Conservation (phyloP, 768 basidiomycete genomes). For the Gloeophyllum trabeum region DNA sequence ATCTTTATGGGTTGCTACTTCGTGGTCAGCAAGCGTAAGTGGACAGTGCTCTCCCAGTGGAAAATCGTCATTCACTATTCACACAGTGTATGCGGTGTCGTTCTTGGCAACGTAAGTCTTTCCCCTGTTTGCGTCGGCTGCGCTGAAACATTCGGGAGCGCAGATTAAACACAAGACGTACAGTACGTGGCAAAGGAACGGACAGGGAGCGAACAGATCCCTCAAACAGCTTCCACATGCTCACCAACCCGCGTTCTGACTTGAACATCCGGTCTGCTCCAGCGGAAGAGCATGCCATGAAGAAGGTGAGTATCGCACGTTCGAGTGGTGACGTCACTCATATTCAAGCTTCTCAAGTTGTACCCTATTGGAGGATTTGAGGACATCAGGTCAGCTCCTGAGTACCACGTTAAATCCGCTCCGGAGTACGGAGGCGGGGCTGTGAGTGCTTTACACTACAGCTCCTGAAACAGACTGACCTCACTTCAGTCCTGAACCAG, state of each 20-base stretch:
- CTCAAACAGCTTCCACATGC: slow-evolving; percentile 17
- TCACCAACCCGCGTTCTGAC: slow-evolving; percentile 3
- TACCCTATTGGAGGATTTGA: no score
- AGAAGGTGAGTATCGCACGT: no score
- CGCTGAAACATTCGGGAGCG: slow-evolving; percentile 7
- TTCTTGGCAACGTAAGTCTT: slow-evolving; percentile 48
- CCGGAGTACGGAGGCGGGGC: no score
- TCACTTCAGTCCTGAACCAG: no score
- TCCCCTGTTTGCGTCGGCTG: neutral
- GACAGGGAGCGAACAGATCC: slow-evolving; percentile 25
- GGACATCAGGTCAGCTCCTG: no score
- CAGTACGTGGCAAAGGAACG: slow-evolving; percentile 41
- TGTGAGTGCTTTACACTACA: no score
- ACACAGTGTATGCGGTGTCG: slow-evolving; percentile 51
- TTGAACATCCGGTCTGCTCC: no score
- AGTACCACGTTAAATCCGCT: no score
- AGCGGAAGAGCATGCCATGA: no score
- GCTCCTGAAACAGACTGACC: no score
- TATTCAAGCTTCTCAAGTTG: no score
- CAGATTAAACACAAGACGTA: slow-evolving; percentile 52
- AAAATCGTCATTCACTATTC: slow-evolving; percentile 1
- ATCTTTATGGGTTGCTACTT: slow-evolving; percentile 55
- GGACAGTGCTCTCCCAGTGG: neutral
- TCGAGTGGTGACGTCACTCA: no score
- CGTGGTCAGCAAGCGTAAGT: slow-evolving; percentile 52